A percentile compares a stretch with the other conserved stretches of the same genome.
phyloP scores from a whole-genome alignment of 805 yeast species.

The Yarrowia osloensis region DNA sequence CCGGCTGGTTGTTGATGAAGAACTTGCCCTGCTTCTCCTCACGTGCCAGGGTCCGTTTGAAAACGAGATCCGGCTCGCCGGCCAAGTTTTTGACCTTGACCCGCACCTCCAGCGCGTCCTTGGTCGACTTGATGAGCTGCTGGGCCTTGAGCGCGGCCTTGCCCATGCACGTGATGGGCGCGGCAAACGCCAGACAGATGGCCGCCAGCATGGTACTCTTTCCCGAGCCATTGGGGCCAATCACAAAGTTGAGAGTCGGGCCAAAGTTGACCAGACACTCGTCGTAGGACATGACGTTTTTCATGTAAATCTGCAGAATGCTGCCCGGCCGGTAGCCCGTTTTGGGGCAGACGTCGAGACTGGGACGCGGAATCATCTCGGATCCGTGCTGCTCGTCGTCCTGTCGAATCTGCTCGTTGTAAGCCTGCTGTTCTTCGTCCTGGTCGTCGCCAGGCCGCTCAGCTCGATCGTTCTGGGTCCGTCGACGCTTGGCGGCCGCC shows the following conservation, averaged over 20 bases:
- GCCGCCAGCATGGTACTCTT: constrained; percentile 93
- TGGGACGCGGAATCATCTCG: not conserved
- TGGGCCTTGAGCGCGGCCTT: constrained; percentile 49
- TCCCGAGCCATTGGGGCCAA: constrained; percentile 97
- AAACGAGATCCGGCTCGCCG: constrained; percentile 38
- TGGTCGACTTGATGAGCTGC: constrained; percentile 74
- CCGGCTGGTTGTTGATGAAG: constrained; percentile 40
- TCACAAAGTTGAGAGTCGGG: constrained; percentile 84
- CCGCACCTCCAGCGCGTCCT: constrained; percentile 34
- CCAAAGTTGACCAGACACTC: constrained; percentile 69
- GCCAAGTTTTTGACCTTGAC: constrained; percentile 34
- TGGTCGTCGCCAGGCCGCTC: not conserved
- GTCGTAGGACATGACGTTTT: constrained; percentile 66
- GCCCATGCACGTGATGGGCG: constrained; percentile 16
- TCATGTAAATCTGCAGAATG: constrained; percentile 53
- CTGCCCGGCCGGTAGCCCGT: constrained; percentile 51
- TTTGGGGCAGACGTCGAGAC: not conserved
- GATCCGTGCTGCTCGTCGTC: not conserved
- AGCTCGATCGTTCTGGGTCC: not conserved
- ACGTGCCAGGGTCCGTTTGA: constrained; percentile 44
- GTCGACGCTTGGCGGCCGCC: not conserved
- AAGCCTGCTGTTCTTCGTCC: not conserved
- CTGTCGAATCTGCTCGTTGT: constrained; percentile 3
- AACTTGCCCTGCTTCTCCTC: constrained; percentile 38
- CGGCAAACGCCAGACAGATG: constrained; percentile 70